Evolutionary conservation across 495 filamentous ascomycete genomes (phyloP), one percentile per base, ranked within the genome.

Genomic region (Penicillium flavigenum): DNA sequence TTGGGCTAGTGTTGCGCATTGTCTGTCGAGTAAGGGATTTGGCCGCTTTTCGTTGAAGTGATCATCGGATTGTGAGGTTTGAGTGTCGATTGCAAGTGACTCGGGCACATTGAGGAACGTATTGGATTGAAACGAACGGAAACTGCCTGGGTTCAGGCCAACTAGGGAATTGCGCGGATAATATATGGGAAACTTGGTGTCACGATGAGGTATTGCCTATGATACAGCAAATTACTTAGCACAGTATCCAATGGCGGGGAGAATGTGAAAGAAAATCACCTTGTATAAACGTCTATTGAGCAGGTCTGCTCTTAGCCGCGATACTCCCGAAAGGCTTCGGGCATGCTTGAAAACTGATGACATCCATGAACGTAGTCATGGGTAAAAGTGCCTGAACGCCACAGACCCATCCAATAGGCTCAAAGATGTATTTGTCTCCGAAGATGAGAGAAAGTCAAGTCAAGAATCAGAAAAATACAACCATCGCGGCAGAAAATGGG

Each of bases 301-400:
- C 31, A 47, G 17, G 32, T 36, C 47, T 39, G 72, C 63, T 73
- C 67, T 75, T 60, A 75, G 60, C 66, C 71, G 71, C 54, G 60
- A 60, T 61, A 69, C 63, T 68, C 72, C 67, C 69, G 67, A 72
- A 69, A 70, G 69, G 67, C 67, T 67, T 59, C 69, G 70, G 58
- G 63, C 74, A 76, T 76, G 69, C 68, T 70, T 76, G 60, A 68
- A 65, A 64, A 67, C 74, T 57, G 71, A 76, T 79, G 75, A 79
- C 76, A 79, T 79, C 75, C 76, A 79, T 79, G 71, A 77, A 77
- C 60, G 65, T 66, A 57, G 61, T 69, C 63, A 69, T 67, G 57
- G 46, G 64, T 56, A 61, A 48, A 47, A 49, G 43, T 53, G 56
- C 47, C 20, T 51, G 47, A 48, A 58, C 48, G 59, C 47, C 27